Conservation (phyloP, 2,329 filamentous ascomycete species). For the Mollisiaceae sp. region DNA sequence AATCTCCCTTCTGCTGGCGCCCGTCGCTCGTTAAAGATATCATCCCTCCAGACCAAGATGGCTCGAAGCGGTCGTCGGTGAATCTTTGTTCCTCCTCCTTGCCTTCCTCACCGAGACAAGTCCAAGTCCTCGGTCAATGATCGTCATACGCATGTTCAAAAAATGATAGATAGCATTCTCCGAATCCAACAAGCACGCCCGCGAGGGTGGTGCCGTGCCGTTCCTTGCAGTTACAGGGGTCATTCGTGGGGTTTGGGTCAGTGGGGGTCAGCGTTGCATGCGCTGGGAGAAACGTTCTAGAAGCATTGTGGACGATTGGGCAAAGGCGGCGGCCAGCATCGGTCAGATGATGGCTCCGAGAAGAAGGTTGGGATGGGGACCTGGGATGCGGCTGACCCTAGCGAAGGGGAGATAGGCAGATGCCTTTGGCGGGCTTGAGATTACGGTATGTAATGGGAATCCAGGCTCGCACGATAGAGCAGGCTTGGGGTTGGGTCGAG, state of each 20-base stretch:
- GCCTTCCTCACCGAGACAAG: slow-evolving; percentile 2
- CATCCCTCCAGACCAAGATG: background rate
- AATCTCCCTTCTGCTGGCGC: too few relatives aligned
- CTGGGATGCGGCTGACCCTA: slow-evolving; percentile 9
- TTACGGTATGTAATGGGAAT: slow-evolving; percentile 10
- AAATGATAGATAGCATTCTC: slow-evolving; percentile 10
- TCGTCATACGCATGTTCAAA: background rate
- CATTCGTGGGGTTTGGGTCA: background rate
- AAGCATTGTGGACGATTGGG: slow-evolving; percentile 9
- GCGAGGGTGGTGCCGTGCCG: slow-evolving; percentile 3
- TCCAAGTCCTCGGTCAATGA: background rate
- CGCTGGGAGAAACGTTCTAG: slow-evolving; percentile 11
- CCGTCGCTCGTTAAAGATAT: background rate
- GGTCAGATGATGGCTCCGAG: slow-evolving; percentile 2
- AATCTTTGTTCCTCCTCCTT: background rate
- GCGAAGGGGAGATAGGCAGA: slow-evolving; percentile 9
- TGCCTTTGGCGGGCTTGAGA: background rate
- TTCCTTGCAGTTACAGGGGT: slow-evolving; percentile 4
- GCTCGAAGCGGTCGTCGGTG: slow-evolving; percentile 1
- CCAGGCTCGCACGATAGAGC: background rate
- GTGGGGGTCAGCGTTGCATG: slow-evolving; percentile 3
- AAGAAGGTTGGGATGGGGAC: background rate
- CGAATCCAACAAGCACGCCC: background rate
- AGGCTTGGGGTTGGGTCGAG: background rate
- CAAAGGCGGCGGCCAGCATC: background rate